Base-by-base conservation (phyloP, 169 alveolate species). In the Plasmodium malariae region DNA sequence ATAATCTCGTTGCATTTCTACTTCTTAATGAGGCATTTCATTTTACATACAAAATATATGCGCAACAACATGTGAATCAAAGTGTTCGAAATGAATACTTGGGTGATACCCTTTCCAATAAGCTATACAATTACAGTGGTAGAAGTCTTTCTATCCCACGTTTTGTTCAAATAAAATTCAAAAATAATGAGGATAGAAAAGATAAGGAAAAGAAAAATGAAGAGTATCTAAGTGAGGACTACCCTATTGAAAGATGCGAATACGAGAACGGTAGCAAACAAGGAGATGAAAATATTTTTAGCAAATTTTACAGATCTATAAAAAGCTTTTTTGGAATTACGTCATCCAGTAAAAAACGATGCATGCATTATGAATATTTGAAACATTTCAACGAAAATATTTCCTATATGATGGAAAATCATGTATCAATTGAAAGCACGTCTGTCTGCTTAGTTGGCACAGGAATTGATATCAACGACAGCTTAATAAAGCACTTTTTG, bases 361-460 rank as follows among this genome's bases (percentile, higher is more conserved):
- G 48, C 28, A 57, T 74, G 43, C 26, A 59, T 19, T 57, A 24
- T 74, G 74, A 57, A 7, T 3, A 59, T 2, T 21, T 36, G n/a
- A 36, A 63, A 0, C 21, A 63, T 45, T 12, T 57, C 40, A 48
- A 59, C 37, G 74, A 32, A 9, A 21, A 36, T 45, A 37, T 43
- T 7, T 43, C 17, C 7, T 37, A 57, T 65, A 36, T 59, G 57
- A 45, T 57, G 11, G 19, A 74, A 26, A 74, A 45, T 6, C 21
- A 43, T 28, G 9, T 57, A 30, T 36, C 88, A 26, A 49, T 74
- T 37, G 73, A 28, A 30, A 74, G 3, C 26, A 74, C 88, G 6
- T 36, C 37, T 19, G 65, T 74, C 9, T 74, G 88, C 19, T 65
- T 74, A 49, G 59, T 74, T n/a, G 88, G 43, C 71, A 57, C 88